These are phyloP conservation scores for Phtheirospermum japonicum DNA, from an alignment of 257 asterid genomes.

Conservation along the genomic window DNA sequence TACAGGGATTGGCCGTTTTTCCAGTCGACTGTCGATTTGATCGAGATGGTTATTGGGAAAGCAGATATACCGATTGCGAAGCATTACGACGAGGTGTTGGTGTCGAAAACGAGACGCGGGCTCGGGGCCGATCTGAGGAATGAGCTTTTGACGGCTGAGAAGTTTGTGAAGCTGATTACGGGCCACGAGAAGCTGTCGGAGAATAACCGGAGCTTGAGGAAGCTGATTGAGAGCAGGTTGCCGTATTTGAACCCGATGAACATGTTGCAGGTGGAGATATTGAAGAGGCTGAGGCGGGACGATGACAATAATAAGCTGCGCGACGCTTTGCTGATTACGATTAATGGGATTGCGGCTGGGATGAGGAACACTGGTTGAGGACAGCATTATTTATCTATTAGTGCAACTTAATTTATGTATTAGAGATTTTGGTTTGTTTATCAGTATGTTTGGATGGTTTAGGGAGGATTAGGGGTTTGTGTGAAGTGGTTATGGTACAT, in stretches of 20 bases:
- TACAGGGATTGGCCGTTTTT: slow-evolving; percentile 95
- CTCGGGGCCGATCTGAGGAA: slow-evolving; percentile 75
- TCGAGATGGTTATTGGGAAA: slow-evolving; percentile 94
- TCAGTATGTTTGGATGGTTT: no score
- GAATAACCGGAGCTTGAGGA: slow-evolving; percentile 63
- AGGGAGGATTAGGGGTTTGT: no score
- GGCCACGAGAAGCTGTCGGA: slow-evolving; percentile 80
- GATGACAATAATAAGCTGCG: slow-evolving; percentile 69
- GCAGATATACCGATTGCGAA: slow-evolving; percentile 78
- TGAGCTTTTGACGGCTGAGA: slow-evolving; percentile 73
- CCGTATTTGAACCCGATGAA: slow-evolving; percentile 90
- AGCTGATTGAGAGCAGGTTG: slow-evolving; percentile 89
- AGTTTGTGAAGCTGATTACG: slow-evolving; percentile 59
- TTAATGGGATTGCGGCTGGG: slow-evolving; percentile 97
- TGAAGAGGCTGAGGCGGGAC: slow-evolving; percentile 75
- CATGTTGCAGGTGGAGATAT: slow-evolving; percentile 90
- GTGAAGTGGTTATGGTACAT: no score
- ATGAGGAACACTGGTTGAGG: slow-evolving; percentile 92
- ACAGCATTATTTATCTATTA: background rate
- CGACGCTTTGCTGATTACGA: slow-evolving; percentile 82
- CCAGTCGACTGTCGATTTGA: slow-evolving; percentile 82
- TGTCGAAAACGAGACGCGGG: slow-evolving; percentile 57
- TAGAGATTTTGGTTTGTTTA: no score
- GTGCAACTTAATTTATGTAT: no score
- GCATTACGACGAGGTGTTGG: slow-evolving; percentile 83